phyloP scores from a whole-genome alignment of 345 rosid genomes.

The Gossypium sturtianum region DNA sequence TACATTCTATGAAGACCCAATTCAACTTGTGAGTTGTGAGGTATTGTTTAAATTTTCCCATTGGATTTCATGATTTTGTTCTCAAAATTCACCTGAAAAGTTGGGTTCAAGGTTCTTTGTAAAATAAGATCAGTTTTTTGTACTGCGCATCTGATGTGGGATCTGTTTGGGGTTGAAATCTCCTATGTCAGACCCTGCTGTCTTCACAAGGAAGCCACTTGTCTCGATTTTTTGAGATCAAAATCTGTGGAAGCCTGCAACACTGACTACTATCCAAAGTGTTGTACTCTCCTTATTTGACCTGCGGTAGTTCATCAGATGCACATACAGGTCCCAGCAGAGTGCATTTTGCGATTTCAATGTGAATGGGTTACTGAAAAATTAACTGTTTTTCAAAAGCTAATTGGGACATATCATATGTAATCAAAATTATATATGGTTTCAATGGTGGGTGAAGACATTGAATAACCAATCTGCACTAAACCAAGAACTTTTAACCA shows the following conservation, averaged over 20 bases:
- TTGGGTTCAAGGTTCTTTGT: neutral
- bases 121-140: neutral
- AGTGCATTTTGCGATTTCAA: slow-evolving; percentile 1
- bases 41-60: neutral
- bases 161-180: neutral
- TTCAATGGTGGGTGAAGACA: neutral
- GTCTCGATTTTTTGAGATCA: neutral
- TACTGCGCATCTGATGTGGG: neutral
- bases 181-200: neutral
- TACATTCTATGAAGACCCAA: neutral
- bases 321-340: neutral
- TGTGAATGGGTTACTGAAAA: neutral
- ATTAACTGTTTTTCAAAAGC: neutral
- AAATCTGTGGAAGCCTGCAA: neutral
- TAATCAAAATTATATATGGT: neutral
- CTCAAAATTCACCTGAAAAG: neutral
- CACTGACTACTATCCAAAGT: neutral
- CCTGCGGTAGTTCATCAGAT: neutral
- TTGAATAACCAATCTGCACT: neutral
- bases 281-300: neutral
- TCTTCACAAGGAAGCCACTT: neutral
- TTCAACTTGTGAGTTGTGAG: slow-evolving; percentile 1
- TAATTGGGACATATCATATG: neutral
- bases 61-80: slow-evolving; percentile 1
- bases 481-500: neutral